phyloP scores from a whole-genome alignment of 1,284 basidiomycete species.

The Moesziomyces sp. region DNA sequence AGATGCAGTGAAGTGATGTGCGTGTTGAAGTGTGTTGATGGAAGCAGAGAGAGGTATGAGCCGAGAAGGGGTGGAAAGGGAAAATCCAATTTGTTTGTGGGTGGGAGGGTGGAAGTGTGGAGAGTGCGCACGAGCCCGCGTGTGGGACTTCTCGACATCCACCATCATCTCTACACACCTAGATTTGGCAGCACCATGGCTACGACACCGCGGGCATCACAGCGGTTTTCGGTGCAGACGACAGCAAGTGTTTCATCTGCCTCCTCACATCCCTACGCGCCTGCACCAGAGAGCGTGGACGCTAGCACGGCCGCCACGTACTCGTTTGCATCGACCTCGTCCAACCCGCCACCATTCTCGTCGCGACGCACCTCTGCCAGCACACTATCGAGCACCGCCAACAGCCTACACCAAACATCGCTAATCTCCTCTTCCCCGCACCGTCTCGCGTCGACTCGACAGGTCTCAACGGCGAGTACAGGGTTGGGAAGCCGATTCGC shows the following conservation, averaged over 20 bases:
- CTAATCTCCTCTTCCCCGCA: slow-evolving; percentile 5
- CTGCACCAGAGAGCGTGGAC: background rate
- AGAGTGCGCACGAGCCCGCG: background rate
- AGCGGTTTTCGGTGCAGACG: slow-evolving; percentile 42
- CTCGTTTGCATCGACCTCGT: slow-evolving; percentile 8
- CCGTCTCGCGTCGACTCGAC: slow-evolving; percentile 6
- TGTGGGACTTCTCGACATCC: too few relatives aligned
- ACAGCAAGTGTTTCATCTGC: slow-evolving; percentile 15
- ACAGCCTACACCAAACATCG: slow-evolving; percentile 10
- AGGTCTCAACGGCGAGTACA: background rate
- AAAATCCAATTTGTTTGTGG: background rate
- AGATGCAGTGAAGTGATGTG: too few relatives aligned
- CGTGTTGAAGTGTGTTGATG: background rate
- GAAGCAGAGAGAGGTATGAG: background rate
- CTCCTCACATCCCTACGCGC: slow-evolving; percentile 4
- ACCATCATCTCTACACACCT: too few relatives aligned
- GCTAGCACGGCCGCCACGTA: slow-evolving; percentile 12
- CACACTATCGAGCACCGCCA: slow-evolving; percentile 7
- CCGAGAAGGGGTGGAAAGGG: background rate
- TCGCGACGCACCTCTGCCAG: slow-evolving; percentile 23
- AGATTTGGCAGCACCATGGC: slow-evolving; percentile 6
- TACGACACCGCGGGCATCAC: slow-evolving; percentile 25
- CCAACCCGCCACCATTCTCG: slow-evolving; percentile 23
- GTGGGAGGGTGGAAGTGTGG: background rate
- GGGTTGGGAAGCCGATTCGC: slow-evolving; percentile 10